A percentile compares a stretch with the other conserved stretches of the same genome.
phyloP scores from a whole-genome alignment of 768 basidiomycete genomes.

The Tylopilus sp. region DNA sequence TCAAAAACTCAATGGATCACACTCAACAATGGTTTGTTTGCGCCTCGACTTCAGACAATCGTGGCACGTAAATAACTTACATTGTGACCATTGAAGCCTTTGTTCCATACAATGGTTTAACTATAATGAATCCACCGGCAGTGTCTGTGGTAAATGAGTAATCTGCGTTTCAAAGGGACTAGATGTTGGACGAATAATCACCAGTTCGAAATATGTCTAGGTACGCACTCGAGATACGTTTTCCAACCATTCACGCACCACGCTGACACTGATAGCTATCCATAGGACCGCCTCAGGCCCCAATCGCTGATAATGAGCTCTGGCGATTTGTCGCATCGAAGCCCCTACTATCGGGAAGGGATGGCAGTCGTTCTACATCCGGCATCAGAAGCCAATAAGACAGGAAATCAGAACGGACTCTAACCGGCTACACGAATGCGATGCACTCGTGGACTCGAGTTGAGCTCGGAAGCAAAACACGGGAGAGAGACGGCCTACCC shows the following conservation, averaged over 20 bases:
- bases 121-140: too few species aligned
- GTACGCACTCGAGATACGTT: not conserved
- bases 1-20: too few species aligned
- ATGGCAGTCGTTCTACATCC: not conserved
- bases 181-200: too few species aligned
- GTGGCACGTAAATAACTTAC: too few species aligned
- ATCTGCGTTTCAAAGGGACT: not conserved
- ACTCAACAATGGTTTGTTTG: too few species aligned
- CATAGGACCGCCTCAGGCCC: too few species aligned
- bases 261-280: too few species aligned
- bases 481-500: not conserved
- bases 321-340: not conserved
- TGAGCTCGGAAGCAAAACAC: too few species aligned
- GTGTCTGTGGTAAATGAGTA: too few species aligned
- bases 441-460: not conserved
- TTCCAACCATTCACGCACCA: not conserved
- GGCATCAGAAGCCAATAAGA: too few species aligned
- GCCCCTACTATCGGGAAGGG: not conserved
- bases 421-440: not conserved
- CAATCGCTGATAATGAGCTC: too few species aligned
- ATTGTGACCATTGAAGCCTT: not conserved
- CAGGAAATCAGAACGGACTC: not conserved
- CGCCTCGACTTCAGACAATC: not conserved
- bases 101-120: not conserved
- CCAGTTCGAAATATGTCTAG: not conserved